Base-by-base conservation (phyloP, 306 rosid genomes). In the Corylus americana region DNA sequence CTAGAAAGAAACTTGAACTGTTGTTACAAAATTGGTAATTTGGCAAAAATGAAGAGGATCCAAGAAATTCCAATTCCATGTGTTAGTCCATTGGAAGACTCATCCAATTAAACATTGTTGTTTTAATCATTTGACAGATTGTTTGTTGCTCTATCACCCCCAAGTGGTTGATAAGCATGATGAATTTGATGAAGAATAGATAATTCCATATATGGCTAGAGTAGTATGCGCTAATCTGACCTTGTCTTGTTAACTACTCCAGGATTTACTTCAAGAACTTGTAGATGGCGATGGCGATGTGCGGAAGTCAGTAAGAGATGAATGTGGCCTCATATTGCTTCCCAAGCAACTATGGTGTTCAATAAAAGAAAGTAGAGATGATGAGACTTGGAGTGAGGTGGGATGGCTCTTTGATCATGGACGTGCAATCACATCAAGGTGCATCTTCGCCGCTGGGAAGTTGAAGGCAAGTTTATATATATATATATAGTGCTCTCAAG, bases 321-420 rank as follows among this genome's bases (percentile, higher is more conserved):
- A 88, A 85, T 74, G 77, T 55, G 82, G 69, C 16, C 79, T 79
- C 39, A 78, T 87, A 74, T 83, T 95, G 81, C 97, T 95, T 88
- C 98, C 98, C 55, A 92, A 91, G 88, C 89, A 93, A 73, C 76
- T 96, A 62, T 96, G 99, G 99, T 91, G 97, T 85, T 91, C 94
- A 1, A 68, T 96, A 20, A 87, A 83, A 81, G 89, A 82, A 84
- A 39, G 47, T 29, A 58, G 75, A 80, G 92, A 86, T 48, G 97
- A 89, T 20, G 94, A 80, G 77, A 83, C 86, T 72, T 76, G 64
- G 63, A 83, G 92, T 70, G 98, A 91, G 85, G 97, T 89, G 27
- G 99, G 99, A 75, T 96, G 99, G 97, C 86, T 96, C 85, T 80
- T 89, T n/a, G 91, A 86, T 80, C 78, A 83, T 39, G 94, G 92